Evolutionary conservation across 2,329 filamentous ascomycete species (phyloP), one percentile per base, ranked within the genome.

Genomic region (Fusarium incarnatum): DNA sequence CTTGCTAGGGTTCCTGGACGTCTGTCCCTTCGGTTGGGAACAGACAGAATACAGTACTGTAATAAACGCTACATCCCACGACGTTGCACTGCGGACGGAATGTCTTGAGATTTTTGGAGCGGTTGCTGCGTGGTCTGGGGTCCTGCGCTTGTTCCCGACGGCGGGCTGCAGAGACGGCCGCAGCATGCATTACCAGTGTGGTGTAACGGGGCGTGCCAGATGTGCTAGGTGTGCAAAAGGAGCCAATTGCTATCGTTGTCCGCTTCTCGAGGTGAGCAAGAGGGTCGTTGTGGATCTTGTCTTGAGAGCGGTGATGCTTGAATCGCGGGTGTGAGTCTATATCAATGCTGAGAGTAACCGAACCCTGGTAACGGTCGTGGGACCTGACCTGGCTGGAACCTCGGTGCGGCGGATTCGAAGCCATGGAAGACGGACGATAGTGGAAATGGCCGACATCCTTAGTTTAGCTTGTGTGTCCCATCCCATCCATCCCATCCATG

Each of bases 131-230:
- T 64, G 49, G 73, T 73, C 74, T 73, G 74, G 77, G 77, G 78
- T 77, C 74, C 73, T 76, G 77, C 77, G 77, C 77, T 76, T 77
- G 74, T 76, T 77, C 74, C 77, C 78, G 78, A 73, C 70, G 73
- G 75, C 74, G 76, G 78, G 79, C 75, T 77, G 78, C 78, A 81
- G 78, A 79, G 72, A 62, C 73, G 79, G 79, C 79, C 79, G 79
- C 79, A 81, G 79, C 64, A 77, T 76, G 77, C 78, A 79, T 72
- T 60, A 76, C 71, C 73, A 70, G 64, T 68, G 73, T 75, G 73
- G 48, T 72, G 61, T 45, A 50, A 67, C 49, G 16, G 49, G 67
- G 64, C 48, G 65, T 69, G 67, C 54, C 45, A 32, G 62, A 67
- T 66, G 32, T 65, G 23, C 22, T 58, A 15, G 49, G 49, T 27